These are phyloP conservation scores for Saccharata proteae DNA, from an alignment of 2,329 filamentous ascomycete genomes.

Conservation along the genomic window DNA sequence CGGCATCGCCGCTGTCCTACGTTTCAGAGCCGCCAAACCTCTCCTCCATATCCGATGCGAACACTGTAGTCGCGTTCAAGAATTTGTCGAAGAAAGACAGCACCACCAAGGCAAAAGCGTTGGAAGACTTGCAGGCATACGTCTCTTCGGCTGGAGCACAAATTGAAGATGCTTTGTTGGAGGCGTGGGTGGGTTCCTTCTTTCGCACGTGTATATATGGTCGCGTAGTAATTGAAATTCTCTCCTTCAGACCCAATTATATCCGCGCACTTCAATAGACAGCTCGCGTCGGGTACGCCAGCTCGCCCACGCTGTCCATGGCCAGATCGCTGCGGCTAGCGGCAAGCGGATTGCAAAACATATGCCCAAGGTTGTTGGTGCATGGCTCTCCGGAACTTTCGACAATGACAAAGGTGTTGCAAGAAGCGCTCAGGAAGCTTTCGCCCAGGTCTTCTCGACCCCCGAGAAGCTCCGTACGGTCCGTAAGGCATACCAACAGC, in stretches of 20 bases:
- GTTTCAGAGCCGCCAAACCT: slow-evolving; percentile 77
- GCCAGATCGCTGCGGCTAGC: slow-evolving; percentile 42
- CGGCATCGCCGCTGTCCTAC: slow-evolving; percentile 64
- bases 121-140: slow-evolving; percentile 69
- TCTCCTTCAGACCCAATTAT: slow-evolving; percentile 58
- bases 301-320: slow-evolving; percentile 66
- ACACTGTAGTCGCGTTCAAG: slow-evolving; percentile 82
- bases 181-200: slow-evolving; percentile 67
- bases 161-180: slow-evolving; percentile 69
- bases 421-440: slow-evolving; percentile 63
- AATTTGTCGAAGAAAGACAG: slow-evolving; percentile 87
- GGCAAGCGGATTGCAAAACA: slow-evolving; percentile 76
- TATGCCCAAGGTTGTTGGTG: slow-evolving; percentile 64
- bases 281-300: slow-evolving; percentile 79
- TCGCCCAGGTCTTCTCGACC: slow-evolving; percentile 63
- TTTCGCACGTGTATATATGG: slow-evolving; percentile 19
- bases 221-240: slow-evolving; percentile 25
- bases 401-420: slow-evolving; percentile 71
- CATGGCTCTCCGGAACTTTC: slow-evolving; percentile 86
- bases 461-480: slow-evolving; percentile 67
- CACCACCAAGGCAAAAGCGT: slow-evolving; percentile 78
- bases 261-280: slow-evolving; percentile 83
- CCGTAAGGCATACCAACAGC: slow-evolving; percentile 67
- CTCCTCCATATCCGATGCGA: slow-evolving; percentile 61
- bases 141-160: slow-evolving; percentile 48